These are phyloP conservation scores for Vigna nakashimae DNA, from an alignment of 306 rosid species.

Conservation along the genomic window DNA sequence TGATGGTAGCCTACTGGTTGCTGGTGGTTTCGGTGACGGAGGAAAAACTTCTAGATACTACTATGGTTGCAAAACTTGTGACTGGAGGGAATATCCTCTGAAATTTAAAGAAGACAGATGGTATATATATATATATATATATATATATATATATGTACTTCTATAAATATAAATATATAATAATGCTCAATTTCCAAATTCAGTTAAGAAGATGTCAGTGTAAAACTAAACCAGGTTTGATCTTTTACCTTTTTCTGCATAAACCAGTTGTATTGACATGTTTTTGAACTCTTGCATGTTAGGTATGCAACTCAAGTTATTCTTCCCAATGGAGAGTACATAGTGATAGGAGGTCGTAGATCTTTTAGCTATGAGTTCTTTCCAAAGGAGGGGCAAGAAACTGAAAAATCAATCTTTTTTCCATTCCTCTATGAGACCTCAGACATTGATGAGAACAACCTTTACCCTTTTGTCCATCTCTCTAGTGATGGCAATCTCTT, in stretches of 20 bases:
- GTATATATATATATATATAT: slow-evolving; percentile 38
- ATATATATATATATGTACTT: neutral
- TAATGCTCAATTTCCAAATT: no score
- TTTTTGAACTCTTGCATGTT: neutral
- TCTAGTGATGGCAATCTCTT: slow-evolving; percentile 77
- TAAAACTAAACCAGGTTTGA: no score
- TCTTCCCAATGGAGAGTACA: slow-evolving; percentile 59
- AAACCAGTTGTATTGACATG: neutral
- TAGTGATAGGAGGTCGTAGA: slow-evolving; percentile 78
- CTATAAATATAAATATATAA: no score
- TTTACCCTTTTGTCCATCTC: slow-evolving; percentile 80
- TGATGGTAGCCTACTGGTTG: slow-evolving; percentile 65
- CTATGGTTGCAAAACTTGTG: slow-evolving; percentile 58
- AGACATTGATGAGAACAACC: slow-evolving; percentile 88
- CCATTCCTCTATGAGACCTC: slow-evolving; percentile 74
- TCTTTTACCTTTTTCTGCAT: neutral
- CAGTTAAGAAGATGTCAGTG: no score
- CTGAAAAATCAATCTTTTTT: slow-evolving; percentile 19
- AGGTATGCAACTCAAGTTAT: slow-evolving; percentile 79
- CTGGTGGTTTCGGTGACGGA: slow-evolving; percentile 79
- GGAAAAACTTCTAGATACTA: slow-evolving; percentile 55
- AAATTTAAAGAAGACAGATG: slow-evolving; percentile 67
- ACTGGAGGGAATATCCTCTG: slow-evolving; percentile 53
- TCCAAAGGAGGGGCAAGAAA: slow-evolving; percentile 54
- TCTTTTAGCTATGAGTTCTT: slow-evolving; percentile 71